phyloP scores from a whole-genome alignment of 805 yeast species.

The Kurtzmaniella cleridarum region DNA sequence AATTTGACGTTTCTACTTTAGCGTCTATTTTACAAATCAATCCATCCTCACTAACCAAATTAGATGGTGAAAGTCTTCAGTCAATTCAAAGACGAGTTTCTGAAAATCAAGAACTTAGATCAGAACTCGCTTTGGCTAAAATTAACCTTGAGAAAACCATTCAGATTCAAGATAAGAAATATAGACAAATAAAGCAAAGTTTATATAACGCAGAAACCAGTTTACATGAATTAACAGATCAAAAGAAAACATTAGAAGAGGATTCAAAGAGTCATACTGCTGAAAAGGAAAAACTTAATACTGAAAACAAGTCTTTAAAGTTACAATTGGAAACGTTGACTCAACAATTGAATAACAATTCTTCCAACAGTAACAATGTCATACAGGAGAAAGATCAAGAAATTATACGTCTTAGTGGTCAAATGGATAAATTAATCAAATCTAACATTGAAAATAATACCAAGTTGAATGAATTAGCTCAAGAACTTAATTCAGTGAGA shows the following conservation, averaged over 20 bases:
- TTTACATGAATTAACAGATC: slow-evolving; percentile 8
- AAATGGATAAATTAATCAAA: slow-evolving; percentile 23
- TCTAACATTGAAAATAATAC: slow-evolving; percentile 33
- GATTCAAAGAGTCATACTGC: neutral
- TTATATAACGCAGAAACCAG: slow-evolving; percentile 16
- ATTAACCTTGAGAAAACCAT: slow-evolving; percentile 30
- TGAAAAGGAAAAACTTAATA: slow-evolving; percentile 11
- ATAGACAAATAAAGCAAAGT: slow-evolving; percentile 15
- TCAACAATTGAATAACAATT: slow-evolving; percentile 5
- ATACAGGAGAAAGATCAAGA: slow-evolving; percentile 15
- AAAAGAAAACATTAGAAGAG: neutral
- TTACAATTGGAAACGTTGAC: slow-evolving; percentile 12
- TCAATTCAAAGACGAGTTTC: slow-evolving; percentile 20
- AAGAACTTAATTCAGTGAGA: slow-evolving; percentile 30
- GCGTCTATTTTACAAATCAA: no score
- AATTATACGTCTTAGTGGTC: slow-evolving; percentile 21
- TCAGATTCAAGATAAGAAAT: slow-evolving; percentile 20
- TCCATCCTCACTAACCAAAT: no score
- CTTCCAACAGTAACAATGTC: slow-evolving; percentile 4
- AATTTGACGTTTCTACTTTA: no score
- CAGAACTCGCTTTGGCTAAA: slow-evolving; percentile 27
- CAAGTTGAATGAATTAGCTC: slow-evolving; percentile 28
- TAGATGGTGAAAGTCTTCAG: slow-evolving; percentile 9
- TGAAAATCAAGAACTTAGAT: slow-evolving; percentile 22
- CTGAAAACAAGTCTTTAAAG: slow-evolving; percentile 11